Evolutionary conservation across 805 yeast species (phyloP), one percentile per base, ranked within the genome.

Genomic region (Sporopachydermia quercuum): DNA sequence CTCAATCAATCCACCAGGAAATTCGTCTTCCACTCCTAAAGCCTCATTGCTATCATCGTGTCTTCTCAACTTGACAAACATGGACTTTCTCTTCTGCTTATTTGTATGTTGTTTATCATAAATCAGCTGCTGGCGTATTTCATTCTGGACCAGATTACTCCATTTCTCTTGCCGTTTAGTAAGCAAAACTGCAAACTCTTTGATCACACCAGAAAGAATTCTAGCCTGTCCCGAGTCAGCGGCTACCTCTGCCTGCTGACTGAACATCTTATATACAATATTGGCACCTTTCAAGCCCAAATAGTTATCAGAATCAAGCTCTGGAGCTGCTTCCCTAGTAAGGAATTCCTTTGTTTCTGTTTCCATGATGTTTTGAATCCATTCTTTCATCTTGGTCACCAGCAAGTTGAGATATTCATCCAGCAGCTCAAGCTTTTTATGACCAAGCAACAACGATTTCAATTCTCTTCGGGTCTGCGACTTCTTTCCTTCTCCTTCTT

Each of bases 211-310:
- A 8, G 77, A 76, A 23, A 85, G 63, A 18, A 85, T 80, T 45
- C 77, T 70, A 4, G 86, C 84, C 56, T 82, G 86, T 3, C 84
- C 83, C 3, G 89, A 75, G 19, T 79, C 87, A 0, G 86, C 82
- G 0, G 94, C 91, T 4, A 81, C 87, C 45, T 81, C 93, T 13
- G 84, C 78, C 55, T 86, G 94, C 52, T 85, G 94, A n/a, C 78
- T 76, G 42, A 85, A 73, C 78, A 85, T 79, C 45, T 81, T 74
- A 54, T 82, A 76, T 18, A 86, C 77, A 3, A 80, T 77, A 44
- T 76, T 78, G 40, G 85, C 80, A 41, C 85, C 91, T 41, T 84
- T 84, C 41, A 85, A 60, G 17, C 78, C 84, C 39, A 66, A 66
- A 13, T 71, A 62, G 11, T 74, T 71, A 42, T 83, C 84, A 3